Evolutionary conservation across 129 eudicot species (phyloP).

Genomic region (Ambrosia trifida): DNA sequence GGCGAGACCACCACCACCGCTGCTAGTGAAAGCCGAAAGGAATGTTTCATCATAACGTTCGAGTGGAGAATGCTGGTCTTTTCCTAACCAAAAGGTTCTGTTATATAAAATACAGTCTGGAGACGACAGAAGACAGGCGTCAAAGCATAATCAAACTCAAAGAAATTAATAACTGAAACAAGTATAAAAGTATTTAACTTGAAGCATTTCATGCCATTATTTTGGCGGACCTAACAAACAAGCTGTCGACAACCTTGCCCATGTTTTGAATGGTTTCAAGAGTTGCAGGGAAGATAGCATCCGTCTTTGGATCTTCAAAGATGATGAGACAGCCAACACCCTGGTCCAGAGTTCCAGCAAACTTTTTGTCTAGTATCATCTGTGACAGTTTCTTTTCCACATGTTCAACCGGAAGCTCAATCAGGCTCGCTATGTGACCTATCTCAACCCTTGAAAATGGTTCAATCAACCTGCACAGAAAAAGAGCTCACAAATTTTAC

Average conservation of each 20-base stretch:
- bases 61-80: background rate
- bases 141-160: background rate
- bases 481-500: background rate
- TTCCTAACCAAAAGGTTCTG: background rate
- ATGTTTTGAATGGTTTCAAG: constrained; percentile 64
- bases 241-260: constrained; percentile 62
- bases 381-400: constrained; percentile 79
- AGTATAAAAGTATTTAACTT: background rate
- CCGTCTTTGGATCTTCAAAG: constrained; percentile 70
- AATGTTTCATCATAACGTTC: too few species aligned
- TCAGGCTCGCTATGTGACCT: constrained; percentile 66
- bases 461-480: constrained; percentile 70
- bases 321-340: constrained; percentile 77
- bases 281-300: constrained; percentile 66
- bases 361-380: constrained; percentile 75
- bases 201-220: constrained; percentile 34
- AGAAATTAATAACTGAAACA: background rate
- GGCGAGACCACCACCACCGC: too few species aligned
- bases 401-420: constrained; percentile 65
- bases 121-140: background rate
- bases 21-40: too few species aligned
- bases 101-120: background rate
- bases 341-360: constrained; percentile 79
- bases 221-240: constrained; percentile 40
- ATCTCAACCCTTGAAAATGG: constrained; percentile 85